These are phyloP conservation scores for Lepiota venenata DNA, from an alignment of 768 basidiomycete species.

Conservation along the genomic window DNA sequence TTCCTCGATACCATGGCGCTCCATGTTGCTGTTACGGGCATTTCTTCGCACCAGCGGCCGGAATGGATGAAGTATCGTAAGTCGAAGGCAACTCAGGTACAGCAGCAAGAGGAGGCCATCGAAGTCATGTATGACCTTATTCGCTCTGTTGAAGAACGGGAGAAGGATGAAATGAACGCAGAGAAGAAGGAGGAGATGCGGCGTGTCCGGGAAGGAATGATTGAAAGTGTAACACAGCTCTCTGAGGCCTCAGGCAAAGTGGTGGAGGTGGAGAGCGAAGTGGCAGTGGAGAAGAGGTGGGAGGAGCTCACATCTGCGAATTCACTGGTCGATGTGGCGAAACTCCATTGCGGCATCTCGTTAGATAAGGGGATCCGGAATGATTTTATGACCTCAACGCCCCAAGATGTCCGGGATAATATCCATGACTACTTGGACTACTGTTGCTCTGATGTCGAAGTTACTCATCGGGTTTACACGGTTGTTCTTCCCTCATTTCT, in stretches of 20 bases:
- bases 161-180: conserved; percentile 42
- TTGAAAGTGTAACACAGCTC: conserved; percentile 30
- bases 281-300: conserved; percentile 65
- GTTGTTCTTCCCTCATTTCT: conserved; percentile 81
- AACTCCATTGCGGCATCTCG: conserved; percentile 79
- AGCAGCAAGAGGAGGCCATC: conserved; percentile 60
- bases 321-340: conserved; percentile 89
- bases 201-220: conserved; percentile 33
- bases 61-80: conserved; percentile 90
- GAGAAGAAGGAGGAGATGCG: conserved; percentile 41
- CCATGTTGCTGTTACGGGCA: conserved; percentile 91
- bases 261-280: conserved; percentile 24
- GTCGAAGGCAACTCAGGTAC: conserved; percentile 49
- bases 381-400: conserved; percentile 70
- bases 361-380: conserved; percentile 77
- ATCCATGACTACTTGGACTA: conserved; percentile 78
- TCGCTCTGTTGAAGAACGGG: conserved; percentile 42
- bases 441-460: conserved; percentile 80
- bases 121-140: conserved; percentile 48
- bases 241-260: conserved; percentile 12
- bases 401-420: conserved; percentile 59
- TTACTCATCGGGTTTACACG: conserved; percentile 79
- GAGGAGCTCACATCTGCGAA: conserved; percentile 92
- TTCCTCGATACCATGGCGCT: conserved; percentile 95
- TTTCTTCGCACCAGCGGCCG: conserved; percentile 92